A percentile compares a stretch with the other conserved stretches of the same genome.
Conservation (phyloP, 495 filamentous ascomycete species). For the Hypoxylon fragiforme region DNA sequence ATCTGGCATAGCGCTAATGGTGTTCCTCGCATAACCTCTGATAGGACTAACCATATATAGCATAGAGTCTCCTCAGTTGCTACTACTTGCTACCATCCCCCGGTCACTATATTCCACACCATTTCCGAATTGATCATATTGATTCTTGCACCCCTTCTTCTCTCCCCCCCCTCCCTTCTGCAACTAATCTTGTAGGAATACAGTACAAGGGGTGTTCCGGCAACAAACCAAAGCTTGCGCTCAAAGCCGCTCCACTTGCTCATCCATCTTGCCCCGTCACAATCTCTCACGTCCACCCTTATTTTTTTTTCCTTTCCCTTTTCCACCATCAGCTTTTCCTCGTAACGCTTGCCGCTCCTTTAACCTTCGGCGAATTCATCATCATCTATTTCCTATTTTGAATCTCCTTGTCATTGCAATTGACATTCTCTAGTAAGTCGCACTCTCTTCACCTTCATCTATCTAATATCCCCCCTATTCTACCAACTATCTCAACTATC, state of each 20-base stretch:
- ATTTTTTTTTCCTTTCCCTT: constrained; percentile 38
- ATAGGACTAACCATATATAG: constrained; percentile 20
- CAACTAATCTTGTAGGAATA: neutral
- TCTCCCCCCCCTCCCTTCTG: constrained; percentile 26
- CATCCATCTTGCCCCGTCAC: constrained; percentile 35
- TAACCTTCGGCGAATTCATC: constrained; percentile 36
- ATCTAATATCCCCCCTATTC: neutral
- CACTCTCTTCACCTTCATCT: constrained; percentile 11
- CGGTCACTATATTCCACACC: constrained; percentile 21
- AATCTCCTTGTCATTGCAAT: constrained; percentile 24
- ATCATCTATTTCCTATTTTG: constrained; percentile 27
- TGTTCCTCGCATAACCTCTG: constrained; percentile 32
- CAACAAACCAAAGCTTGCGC: constrained; percentile 28
- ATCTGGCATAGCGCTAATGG: constrained; percentile 9
- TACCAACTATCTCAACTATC: neutral
- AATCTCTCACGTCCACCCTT: constrained; percentile 37
- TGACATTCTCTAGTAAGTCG: constrained; percentile 33
- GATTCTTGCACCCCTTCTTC: constrained; percentile 34
- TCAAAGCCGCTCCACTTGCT: constrained; percentile 31
- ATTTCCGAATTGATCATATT: constrained; percentile 40
- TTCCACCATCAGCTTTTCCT: constrained; percentile 33
- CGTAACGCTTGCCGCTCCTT: constrained; percentile 26
- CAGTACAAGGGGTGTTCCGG: constrained; percentile 21
- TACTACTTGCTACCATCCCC: constrained; percentile 27
- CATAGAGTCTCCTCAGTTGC: constrained; percentile 20